Evolutionary conservation across 306 rosid species (phyloP).

Genomic region (Acacia melanoxylon): DNA sequence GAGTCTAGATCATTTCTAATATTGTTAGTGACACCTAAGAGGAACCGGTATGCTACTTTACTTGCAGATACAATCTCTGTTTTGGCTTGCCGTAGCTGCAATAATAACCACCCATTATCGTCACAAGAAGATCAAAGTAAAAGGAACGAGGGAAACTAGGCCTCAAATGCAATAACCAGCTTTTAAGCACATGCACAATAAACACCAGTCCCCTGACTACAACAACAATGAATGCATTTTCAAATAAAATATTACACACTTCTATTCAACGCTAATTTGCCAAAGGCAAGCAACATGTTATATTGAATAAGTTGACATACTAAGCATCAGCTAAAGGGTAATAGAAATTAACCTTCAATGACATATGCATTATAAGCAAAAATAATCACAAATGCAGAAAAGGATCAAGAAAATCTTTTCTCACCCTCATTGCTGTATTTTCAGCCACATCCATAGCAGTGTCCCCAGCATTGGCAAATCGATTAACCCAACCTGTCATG

Average conservation of each 20-base stretch:
- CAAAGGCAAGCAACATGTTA: neutral
- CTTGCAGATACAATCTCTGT: conserved; percentile 90
- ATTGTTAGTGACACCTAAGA: conserved; percentile 73
- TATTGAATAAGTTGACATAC: neutral
- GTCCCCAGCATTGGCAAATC: conserved; percentile 99
- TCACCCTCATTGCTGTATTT: conserved; percentile 81
- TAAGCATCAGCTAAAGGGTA: neutral
- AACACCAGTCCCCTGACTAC: neutral
- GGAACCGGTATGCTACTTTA: conserved; percentile 93
- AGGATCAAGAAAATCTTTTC: conserved; percentile 29
- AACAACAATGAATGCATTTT: neutral
- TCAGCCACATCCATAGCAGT: conserved; percentile 98
- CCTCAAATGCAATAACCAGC: neutral
- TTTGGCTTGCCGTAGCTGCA: conserved; percentile 95
- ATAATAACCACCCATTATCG: conserved; percentile 24
- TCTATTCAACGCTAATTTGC: neutral
- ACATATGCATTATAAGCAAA: neutral
- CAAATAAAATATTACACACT: neutral
- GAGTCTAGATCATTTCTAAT: conserved; percentile 50
- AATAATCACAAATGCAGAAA: neutral
- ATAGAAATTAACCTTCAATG: neutral
- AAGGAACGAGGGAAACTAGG: conserved; percentile 4
- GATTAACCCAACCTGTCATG: conserved; percentile 95
- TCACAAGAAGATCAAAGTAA: conserved; percentile 12
- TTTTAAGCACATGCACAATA: neutral